Evolutionary conservation across 331 rosid genomes (phyloP).

Genomic region (Arachis monticola): DNA sequence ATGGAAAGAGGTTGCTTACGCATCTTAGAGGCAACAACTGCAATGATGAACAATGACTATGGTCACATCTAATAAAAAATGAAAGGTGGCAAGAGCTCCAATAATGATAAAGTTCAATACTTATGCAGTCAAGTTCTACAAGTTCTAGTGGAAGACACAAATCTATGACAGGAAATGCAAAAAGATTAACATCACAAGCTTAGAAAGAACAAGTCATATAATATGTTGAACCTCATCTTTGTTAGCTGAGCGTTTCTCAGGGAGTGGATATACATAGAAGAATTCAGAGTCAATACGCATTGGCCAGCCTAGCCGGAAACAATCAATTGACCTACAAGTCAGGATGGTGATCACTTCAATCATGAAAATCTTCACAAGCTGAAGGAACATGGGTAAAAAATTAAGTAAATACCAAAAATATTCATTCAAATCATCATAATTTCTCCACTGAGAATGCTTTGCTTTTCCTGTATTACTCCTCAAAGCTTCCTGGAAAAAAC

Average conservation of each 20-base stretch:
- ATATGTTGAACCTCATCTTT: conserved; percentile 64
- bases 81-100: not conserved
- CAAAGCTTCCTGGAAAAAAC: conserved; percentile 59
- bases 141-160: not conserved
- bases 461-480: conserved; percentile 70
- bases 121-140: conserved; percentile 2
- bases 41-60: conserved; percentile 11
- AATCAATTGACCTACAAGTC: conserved; percentile 79
- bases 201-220: conserved; percentile 17
- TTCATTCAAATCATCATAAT: conserved; percentile 94
- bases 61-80: conserved; percentile 1
- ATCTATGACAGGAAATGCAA: not conserved
- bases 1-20: conserved; percentile 7
- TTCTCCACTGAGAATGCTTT: conserved; percentile 98
- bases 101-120: not conserved
- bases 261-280: conserved; percentile 61
- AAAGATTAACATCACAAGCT: not conserved
- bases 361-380: conserved; percentile 11
- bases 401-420: conserved; percentile 74
- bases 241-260: conserved; percentile 26
- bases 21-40: conserved; percentile 28
- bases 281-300: conserved; percentile 85
- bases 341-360: conserved; percentile 27
- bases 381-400: conserved; percentile 5
- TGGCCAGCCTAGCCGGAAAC: conserved; percentile 93